Conservation (phyloP, 1,284 basidiomycete species). For the Schizopora paradoxa region DNA sequence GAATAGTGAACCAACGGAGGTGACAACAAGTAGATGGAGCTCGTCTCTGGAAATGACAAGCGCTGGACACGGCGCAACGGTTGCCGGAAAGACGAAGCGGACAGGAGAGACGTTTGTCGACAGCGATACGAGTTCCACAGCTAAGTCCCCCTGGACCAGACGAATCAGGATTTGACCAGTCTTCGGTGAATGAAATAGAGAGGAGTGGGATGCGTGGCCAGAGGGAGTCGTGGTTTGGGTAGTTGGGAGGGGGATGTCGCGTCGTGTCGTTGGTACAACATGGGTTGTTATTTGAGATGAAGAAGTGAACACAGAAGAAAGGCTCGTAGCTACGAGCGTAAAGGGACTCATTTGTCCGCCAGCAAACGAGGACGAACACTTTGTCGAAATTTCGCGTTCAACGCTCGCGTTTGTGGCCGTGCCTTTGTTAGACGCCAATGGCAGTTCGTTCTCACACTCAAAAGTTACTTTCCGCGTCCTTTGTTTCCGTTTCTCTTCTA, state of each 20-base stretch:
- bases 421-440: too few species aligned
- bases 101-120: conserved; percentile 58
- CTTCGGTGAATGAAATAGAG: conserved; percentile 48
- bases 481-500: too few species aligned
- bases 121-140: conserved; percentile 73
- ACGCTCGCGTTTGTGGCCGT: too few species aligned
- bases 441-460: too few species aligned
- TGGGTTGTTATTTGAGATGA: conserved; percentile 46
- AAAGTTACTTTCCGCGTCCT: too few species aligned
- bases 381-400: too few species aligned
- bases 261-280: conserved; percentile 51
- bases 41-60: conserved; percentile 57
- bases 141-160: conserved; percentile 67
- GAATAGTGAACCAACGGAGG: conserved; percentile 69
- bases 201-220: conserved; percentile 72
- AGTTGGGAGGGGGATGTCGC: conserved; percentile 42
- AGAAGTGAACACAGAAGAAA: conserved; percentile 54
- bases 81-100: conserved; percentile 73
- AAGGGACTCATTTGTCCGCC: conserved; percentile 32
- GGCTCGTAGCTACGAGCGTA: conserved; percentile 54
- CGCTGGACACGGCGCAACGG: conserved; percentile 61
- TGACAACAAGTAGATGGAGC: conserved; percentile 69
- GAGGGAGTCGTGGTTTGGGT: conserved; percentile 47
- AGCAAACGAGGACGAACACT: too few species aligned
- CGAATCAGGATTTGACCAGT: conserved; percentile 72